Evolutionary conservation across 345 rosid genomes (phyloP), one percentile per base, ranked within the genome.

Genomic region (Draba incana): DNA sequence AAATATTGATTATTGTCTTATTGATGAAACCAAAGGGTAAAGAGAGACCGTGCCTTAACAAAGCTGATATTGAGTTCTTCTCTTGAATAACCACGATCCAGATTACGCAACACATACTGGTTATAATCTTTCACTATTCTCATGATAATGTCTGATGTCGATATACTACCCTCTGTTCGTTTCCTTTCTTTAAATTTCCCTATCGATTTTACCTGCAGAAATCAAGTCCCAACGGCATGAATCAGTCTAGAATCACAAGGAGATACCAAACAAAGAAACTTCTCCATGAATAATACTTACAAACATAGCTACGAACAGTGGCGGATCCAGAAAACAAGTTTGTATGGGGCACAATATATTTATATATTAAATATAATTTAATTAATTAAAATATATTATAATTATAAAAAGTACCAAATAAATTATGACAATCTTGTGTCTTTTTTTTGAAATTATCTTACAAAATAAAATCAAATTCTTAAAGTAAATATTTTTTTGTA

Each of bases 121-220:
- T 84, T 87, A 63, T 85, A 84, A 64, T 87, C 92, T 77, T 85
- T 87, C 13, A 83, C 88, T 44, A 87, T 87, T 58, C 86, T 87
- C 89, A 85, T 85, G 57, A 87, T 81, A 44, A 87, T 69, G 56
- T 87, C 92, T 30, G 92, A 87, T 51, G 86, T 87, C 3, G 89
- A 87, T 44, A 87, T 87, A 53, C 89, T 87, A 53, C 89, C 89
- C n/a, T 87, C 86, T 23, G 89, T 83, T 63, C 86, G 76, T 79
- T 87, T 79, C 1, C 89, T 87, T 76, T 87, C 89, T 75, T 81
- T 83, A 31, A 87, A 87, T 37, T 76, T 85, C 64, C 89, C 92
- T 44, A 81, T 63, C 4, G 82, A 55, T 53, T 79, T 87, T 0
- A 84, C 89, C 89, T 85, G 74, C 41, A 1, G 13, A 46, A 46